These are phyloP conservation scores for Alternaria ethzedia DNA, from an alignment of 2,329 filamentous ascomycete species.

Conservation along the genomic window DNA sequence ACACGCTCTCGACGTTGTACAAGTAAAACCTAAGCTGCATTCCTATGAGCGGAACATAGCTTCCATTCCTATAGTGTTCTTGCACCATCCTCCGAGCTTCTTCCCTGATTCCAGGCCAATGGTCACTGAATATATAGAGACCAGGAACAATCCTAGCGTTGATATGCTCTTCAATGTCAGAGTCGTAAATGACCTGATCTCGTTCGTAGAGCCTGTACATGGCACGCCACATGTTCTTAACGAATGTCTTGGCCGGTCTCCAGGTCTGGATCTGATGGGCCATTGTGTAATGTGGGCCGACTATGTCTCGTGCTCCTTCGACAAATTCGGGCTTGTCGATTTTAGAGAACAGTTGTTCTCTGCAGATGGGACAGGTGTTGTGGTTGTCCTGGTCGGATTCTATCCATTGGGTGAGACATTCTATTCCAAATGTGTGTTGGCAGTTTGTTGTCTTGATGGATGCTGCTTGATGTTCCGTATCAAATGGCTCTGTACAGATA, in stretches of 20 bases:
- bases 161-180: not conserved
- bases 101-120: not conserved
- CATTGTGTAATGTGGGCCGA: not conserved
- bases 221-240: not conserved
- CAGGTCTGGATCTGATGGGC: not conserved
- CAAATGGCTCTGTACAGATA: not conserved
- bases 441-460: not conserved
- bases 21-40: not conserved
- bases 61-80: not conserved
- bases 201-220: not conserved
- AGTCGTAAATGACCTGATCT: not conserved
- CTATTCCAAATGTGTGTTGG: not conserved
- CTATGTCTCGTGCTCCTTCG: not conserved
- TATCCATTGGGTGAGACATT: not conserved
- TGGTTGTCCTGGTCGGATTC: not conserved
- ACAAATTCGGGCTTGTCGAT: not conserved
- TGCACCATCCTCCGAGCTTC: not conserved
- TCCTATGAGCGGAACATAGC: not conserved
- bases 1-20: not conserved
- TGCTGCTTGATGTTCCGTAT: not conserved
- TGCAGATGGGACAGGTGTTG: not conserved
- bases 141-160: too few species aligned
- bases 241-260: not conserved
- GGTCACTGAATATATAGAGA: not conserved
- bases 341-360: not conserved